Evolutionary conservation across 352 stramenopile genomes (phyloP).

Genomic region (Aphanomyces invadans): DNA sequence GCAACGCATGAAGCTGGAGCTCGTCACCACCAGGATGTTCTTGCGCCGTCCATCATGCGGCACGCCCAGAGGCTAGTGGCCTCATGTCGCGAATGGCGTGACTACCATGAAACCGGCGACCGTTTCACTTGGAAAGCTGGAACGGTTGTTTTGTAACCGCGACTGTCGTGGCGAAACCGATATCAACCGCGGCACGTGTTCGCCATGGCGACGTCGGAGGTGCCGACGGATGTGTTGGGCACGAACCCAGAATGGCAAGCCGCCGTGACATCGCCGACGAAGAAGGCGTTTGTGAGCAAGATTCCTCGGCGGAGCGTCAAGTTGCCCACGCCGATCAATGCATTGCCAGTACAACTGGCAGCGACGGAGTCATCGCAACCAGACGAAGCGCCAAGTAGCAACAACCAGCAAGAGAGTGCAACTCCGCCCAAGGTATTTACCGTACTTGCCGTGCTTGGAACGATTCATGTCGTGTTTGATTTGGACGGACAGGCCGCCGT

Average conservation of each 20-base stretch:
- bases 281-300: slow-evolving; percentile 13
- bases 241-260: neutral
- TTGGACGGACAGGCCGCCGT: neutral
- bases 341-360: neutral
- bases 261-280: neutral
- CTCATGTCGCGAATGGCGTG: too few relatives aligned
- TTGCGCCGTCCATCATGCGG: too few relatives aligned
- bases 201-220: neutral
- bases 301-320: slow-evolving; percentile 9
- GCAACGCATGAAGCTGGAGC: too few relatives aligned
- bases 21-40: too few relatives aligned
- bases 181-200: neutral
- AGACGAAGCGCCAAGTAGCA: neutral
- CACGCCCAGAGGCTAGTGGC: too few relatives aligned
- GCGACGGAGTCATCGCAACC: too few relatives aligned
- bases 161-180: too few relatives aligned
- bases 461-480: too few relatives aligned
- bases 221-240: neutral
- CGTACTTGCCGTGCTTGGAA: neutral
- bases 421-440: neutral
- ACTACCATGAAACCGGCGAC: too few relatives aligned
- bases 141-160: too few relatives aligned
- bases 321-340: neutral
- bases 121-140: too few relatives aligned
- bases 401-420: neutral